A percentile compares a stretch with the other conserved stretches of the same genome.
phyloP scores from a whole-genome alignment of 805 yeast genomes.

The Zygosaccharomyces pseudorouxii region DNA sequence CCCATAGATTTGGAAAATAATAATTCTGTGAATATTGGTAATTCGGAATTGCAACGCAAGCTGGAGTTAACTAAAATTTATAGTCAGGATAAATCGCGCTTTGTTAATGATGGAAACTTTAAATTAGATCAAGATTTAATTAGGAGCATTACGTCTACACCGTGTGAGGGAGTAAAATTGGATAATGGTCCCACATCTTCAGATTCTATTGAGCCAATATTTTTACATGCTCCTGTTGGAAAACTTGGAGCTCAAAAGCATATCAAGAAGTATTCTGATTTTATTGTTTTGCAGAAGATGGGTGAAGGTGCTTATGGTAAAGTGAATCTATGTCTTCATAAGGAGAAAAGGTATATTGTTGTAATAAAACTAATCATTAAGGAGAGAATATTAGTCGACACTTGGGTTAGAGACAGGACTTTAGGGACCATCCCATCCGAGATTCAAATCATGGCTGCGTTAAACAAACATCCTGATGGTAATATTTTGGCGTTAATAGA shows the following conservation, averaged over 20 bases:
- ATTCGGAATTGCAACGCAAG: slow-evolving; percentile 24
- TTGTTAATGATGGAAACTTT: slow-evolving; percentile 35
- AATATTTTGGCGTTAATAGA: slow-evolving; percentile 82
- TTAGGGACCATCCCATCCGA: slow-evolving; percentile 96
- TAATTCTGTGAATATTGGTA: slow-evolving; percentile 8
- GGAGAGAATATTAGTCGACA: slow-evolving; percentile 88
- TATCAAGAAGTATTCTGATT: slow-evolving; percentile 67
- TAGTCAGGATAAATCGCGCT: slow-evolving; percentile 31
- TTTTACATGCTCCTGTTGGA: slow-evolving; percentile 22
- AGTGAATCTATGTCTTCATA: slow-evolving; percentile 73
- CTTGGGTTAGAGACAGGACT: slow-evolving; percentile 92
- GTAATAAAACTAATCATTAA: slow-evolving; percentile 88
- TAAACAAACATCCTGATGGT: slow-evolving; percentile 75
- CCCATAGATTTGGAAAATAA: not conserved
- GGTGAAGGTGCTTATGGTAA: slow-evolving; percentile 98
- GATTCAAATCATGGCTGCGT: slow-evolving; percentile 84
- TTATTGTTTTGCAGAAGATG: slow-evolving; percentile 64
- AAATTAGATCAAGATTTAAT: slow-evolving; percentile 32
- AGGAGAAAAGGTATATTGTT: slow-evolving; percentile 58
- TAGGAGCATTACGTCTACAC: slow-evolving; percentile 29
- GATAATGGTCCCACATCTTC: slow-evolving; percentile 7
- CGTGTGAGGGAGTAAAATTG: slow-evolving; percentile 7
- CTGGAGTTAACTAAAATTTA: slow-evolving; percentile 30
- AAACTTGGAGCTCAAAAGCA: slow-evolving; percentile 65
- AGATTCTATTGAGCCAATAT: slow-evolving; percentile 8